phyloP scores from a whole-genome alignment of 2,329 filamentous ascomycete species.

The Acrodontium crateriforme region DNA sequence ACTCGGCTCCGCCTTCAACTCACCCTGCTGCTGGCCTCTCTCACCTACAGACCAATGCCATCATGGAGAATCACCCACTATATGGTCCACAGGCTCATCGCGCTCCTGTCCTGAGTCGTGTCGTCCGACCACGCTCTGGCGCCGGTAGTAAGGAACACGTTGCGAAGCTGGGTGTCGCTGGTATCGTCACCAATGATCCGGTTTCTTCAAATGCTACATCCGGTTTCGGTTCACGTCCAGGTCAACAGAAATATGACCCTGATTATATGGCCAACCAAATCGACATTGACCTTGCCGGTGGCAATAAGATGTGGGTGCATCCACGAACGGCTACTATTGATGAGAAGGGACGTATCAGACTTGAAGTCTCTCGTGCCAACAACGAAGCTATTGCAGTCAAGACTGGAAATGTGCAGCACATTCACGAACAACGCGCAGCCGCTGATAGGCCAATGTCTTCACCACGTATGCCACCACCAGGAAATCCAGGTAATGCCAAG shows the following conservation, averaged over 20 bases:
- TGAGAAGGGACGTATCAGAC: slow-evolving; percentile 29
- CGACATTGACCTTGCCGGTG: slow-evolving; percentile 33
- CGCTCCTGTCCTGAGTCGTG: slow-evolving; percentile 42
- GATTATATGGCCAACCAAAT: slow-evolving; percentile 26
- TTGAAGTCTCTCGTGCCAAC: slow-evolving; percentile 21
- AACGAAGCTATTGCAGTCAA: slow-evolving; percentile 21
- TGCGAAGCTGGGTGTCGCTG: slow-evolving; percentile 30
- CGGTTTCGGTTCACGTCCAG: slow-evolving; percentile 12
- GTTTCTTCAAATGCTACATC: slow-evolving; percentile 1
- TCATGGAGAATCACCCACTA: slow-evolving; percentile 25
- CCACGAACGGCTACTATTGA: slow-evolving; percentile 34
- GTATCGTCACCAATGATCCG: slow-evolving; percentile 28
- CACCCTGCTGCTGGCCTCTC: slow-evolving; percentile 52
- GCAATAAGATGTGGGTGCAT: slow-evolving; percentile 39
- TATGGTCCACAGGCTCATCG: slow-evolving; percentile 43
- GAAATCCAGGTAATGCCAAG: no score
- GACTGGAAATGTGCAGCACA: slow-evolving; percentile 13
- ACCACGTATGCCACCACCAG: no score
- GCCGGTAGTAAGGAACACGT: slow-evolving; percentile 20
- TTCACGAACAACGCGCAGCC: no score
- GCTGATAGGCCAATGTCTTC: no score
- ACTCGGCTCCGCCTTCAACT: slow-evolving; percentile 41
- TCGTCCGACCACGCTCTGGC: slow-evolving; percentile 35
- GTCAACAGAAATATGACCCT: slow-evolving; percentile 25
- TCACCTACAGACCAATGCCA: slow-evolving; percentile 42